These are phyloP conservation scores for Lumnitzera racemosa DNA, from an alignment of 345 rosid species.

Conservation along the genomic window DNA sequence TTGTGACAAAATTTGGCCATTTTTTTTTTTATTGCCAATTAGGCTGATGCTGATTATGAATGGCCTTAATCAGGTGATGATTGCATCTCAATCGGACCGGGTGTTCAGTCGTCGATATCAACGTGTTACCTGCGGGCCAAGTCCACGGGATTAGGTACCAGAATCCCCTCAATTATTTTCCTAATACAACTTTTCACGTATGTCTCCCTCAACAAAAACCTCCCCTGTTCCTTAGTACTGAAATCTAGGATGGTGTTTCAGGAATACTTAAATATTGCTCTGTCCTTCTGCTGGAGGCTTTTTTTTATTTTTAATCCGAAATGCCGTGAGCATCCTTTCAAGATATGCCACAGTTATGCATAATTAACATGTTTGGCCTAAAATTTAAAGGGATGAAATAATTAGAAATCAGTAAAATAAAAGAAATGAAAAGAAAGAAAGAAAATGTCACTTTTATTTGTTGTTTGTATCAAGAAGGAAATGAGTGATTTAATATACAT, in stretches of 20 bases:
- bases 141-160: constrained; percentile 88
- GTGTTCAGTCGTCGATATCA: constrained; percentile 55
- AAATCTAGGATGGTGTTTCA: constrained; percentile 1
- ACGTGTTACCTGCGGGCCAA: constrained; percentile 76
- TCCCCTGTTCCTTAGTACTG: neutral
- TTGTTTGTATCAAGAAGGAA: too few relatives aligned
- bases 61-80: constrained; percentile 57
- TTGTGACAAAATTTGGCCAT: neutral
- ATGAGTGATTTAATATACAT: too few relatives aligned
- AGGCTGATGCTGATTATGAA: neutral
- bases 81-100: constrained; percentile 87
- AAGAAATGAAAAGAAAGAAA: too few relatives aligned
- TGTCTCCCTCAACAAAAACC: neutral
- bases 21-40: neutral
- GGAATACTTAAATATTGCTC: neutral
- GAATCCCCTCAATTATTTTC: neutral
- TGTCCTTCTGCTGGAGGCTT: neutral
- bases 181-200: neutral
- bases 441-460: too few relatives aligned
- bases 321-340: too few relatives aligned
- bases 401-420: too few relatives aligned
- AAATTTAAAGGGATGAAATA: too few relatives aligned
- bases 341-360: too few relatives aligned
- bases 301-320: too few relatives aligned
- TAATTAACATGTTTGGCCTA: too few relatives aligned